Evolutionary conservation across 306 rosid species (phyloP), one percentile per base, ranked within the genome.

Genomic region (Nissolia schottii): DNA sequence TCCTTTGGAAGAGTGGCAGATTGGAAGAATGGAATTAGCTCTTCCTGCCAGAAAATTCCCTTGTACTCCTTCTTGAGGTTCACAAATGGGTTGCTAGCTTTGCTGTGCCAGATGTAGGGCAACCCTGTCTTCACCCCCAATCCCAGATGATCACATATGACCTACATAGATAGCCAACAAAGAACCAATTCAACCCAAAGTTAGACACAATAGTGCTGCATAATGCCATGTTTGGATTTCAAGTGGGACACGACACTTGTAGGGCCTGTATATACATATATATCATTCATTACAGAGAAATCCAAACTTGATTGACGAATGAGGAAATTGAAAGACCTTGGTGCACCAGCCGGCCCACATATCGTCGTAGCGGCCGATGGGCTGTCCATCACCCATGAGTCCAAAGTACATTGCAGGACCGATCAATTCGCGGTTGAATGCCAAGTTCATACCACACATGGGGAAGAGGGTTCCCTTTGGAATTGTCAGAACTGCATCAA

Each of bases 331-430:
- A 24, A 48, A 57, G 78, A 89, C 96, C 92, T 87, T 89, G 66
- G 73, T 81, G 79, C 96, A 89, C 96, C 96, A 89, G 29, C 96
- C 96, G 68, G 96, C 92, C 96, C 96, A 89, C 92, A 89, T 89
- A 67, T 89, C 96, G 5, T 89, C 96, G 25, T 89, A 87, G 55
- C 90, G 92, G 1, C 92, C 92, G 1, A 89, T 89, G 16, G 96
- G 96, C 53, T 89, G 96, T 28, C 92, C 92, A 77, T 89, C 92
- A 18, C 96, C 96, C 92, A 89, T 87, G 69, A 89, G 92, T 59
- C 90, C 96, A 12, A 89, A 87, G 86, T 89, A 87, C 96, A 89
- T 89, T 40, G 96, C 96, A 13, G 96, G 88, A 40, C 96, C 96
- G 34, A 89, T 85, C 55, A 89, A 57, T 20, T 87, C 90, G 23